Conservation (phyloP, 2,329 filamentous ascomycete species). For the Lachnellula subtilissima region DNA sequence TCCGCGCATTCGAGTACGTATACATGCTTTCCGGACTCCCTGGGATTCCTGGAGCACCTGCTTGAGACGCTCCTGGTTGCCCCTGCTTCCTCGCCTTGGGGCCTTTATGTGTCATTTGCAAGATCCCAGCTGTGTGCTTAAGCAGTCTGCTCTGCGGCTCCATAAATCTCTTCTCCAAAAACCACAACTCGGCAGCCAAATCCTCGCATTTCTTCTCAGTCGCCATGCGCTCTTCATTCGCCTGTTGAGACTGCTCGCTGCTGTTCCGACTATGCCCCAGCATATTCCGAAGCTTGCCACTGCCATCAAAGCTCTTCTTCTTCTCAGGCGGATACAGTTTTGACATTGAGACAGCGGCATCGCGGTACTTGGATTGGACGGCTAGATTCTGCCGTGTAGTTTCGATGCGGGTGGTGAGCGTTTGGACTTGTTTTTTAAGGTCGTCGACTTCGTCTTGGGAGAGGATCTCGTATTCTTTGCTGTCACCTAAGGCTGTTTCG, state of each 20-base stretch:
- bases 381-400: slow-evolving; percentile 76
- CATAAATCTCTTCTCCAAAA: slow-evolving; percentile 71
- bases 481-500: slow-evolving; percentile 88
- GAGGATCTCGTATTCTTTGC: slow-evolving; percentile 76
- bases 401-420: slow-evolving; percentile 71
- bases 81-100: slow-evolving; percentile 45
- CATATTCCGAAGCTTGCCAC: slow-evolving; percentile 46
- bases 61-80: slow-evolving; percentile 31
- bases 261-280: slow-evolving; percentile 39
- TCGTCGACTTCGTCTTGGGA: slow-evolving; percentile 88
- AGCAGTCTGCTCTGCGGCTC: slow-evolving; percentile 71
- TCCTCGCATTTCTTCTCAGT: slow-evolving; percentile 83
- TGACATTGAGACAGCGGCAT: slow-evolving; percentile 83
- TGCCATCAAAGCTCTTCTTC: slow-evolving; percentile 43
- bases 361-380: slow-evolving; percentile 88
- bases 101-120: slow-evolving; percentile 82
- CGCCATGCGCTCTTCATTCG: slow-evolving; percentile 68
- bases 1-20: slow-evolving; percentile 58
- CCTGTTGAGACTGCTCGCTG: slow-evolving; percentile 43
- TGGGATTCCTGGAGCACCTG: slow-evolving; percentile 50
- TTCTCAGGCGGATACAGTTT: slow-evolving; percentile 68
- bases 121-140: slow-evolving; percentile 85
- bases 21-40: slow-evolving; percentile 75
- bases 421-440: slow-evolving; percentile 79
- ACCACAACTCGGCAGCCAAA: slow-evolving; percentile 73